Evolutionary conservation across 2,329 filamentous ascomycete genomes (phyloP), one percentile per base, ranked within the genome.

Genomic region (Fusarium xylarioides): DNA sequence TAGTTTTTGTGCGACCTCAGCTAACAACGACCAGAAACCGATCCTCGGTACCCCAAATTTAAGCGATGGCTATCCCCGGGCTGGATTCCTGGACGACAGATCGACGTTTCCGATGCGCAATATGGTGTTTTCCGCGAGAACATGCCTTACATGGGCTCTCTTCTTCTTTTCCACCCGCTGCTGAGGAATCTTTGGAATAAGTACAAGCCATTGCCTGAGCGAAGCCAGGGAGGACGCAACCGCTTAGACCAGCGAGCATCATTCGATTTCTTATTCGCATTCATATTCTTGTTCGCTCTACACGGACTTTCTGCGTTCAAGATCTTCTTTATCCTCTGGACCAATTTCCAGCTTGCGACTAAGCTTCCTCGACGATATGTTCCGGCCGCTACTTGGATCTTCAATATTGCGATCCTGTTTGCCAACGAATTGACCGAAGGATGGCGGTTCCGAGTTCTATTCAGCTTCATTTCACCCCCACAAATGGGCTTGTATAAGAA

Each of bases 41-140:
- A 98, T 80, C 93, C 94, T 10, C 91, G 93, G 74, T 99, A 96
- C 80, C 80, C 87, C 66, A 93, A 91, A 75, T 98, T 91, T 79
- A 87, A 92, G 69, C 85, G 86, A 67, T 85, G 91, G 43, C 88
- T 99, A 21, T 91, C 90, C 5, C 87, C 91, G 14, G 97, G 96
- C 75, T 99, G 96, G 96, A 93, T 99, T 64, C 93, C 92, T 12
- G 95, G 95, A 32, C 92, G 95, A 66, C 94, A 94, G 87, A 94
- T 98, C 71, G 96, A 99, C 83, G 91, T 95, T 71, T 96, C 95
- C 43, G 96, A 99, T 83, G 82, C 88, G 37, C 96, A 99, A 82
- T 99, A 98, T 82, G 86, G 88, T 66, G 91, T 90, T 42, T 98
- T 99, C 80, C 91, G 97, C 74, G 85, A 88, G 70, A 98, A 98